Evolutionary conservation across 192 early-diverging fungal species (phyloP), one percentile per base, ranked within the genome.

Genomic region (Podila horticola): DNA sequence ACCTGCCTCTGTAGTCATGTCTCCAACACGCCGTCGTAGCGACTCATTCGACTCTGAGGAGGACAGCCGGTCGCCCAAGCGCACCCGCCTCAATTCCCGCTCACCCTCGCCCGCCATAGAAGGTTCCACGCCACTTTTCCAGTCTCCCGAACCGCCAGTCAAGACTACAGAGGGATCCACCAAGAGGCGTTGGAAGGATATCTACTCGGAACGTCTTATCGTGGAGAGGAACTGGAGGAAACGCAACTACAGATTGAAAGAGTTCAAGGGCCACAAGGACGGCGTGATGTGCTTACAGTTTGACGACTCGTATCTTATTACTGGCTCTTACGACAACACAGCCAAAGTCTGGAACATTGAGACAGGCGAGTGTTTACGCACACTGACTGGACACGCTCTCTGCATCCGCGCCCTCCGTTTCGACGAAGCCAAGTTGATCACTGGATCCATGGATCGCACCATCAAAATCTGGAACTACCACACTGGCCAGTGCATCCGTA

Each of bases 211-310:
- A 75, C 92, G 98, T 11, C 85, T 95, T 29, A 86, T 93, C 7
- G 92, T 99, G 8, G 97, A 94, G 72, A 92, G 96, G 45, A 97
- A 98, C 89, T 99, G 98, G 98, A 88, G 97, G 67, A 91, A 91
- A 66, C 92, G 92, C 70, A 90, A 91, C 36, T 97, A 89, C 81
- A 84, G 74, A 10, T 66, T 86, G 50, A 89, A 84, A 12, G 85
- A 86, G 31, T 84, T 97, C 15, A 82, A 75, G 15, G 95, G 94
- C 38, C 97, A 99, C 75, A 90, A 90, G 5, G 96, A 98, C 79
- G 94, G 94, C 64, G 91, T 99, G 28, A 91, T 96, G 87, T 94
- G 92, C 48, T 85, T 96, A 1, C 95, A 99, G 71, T 96, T 93
- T 75, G 92, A 95, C 79, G 95, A 95, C 67, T 71, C 79, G 10